A percentile compares a stretch with the other conserved stretches of the same genome.
Conservation (phyloP, 2,329 filamentous ascomycete species). For the Dichotomopilus funicola region DNA sequence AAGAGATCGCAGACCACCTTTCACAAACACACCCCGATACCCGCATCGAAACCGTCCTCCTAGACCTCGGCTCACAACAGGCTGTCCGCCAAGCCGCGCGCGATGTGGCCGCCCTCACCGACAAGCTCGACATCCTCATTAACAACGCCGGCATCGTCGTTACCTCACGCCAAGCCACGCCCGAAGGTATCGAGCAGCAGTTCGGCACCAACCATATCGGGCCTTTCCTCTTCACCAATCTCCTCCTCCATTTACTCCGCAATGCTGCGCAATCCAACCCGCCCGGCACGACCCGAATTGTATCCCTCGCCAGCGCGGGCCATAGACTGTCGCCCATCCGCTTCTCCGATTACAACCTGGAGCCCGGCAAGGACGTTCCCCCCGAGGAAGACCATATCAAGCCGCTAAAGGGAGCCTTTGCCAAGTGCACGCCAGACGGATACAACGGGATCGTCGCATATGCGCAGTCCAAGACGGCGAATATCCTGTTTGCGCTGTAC, state of each 20-base stretch:
- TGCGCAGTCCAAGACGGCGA: conserved; percentile 46
- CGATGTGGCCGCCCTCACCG: conserved; percentile 27
- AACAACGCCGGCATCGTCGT: conserved; percentile 37
- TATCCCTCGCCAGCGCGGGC: conserved; percentile 38
- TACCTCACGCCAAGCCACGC: conserved; percentile 28
- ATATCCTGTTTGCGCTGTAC: conserved; percentile 39
- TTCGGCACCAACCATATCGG: conserved; percentile 44
- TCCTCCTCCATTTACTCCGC: conserved; percentile 40
- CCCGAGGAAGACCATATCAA: conserved; percentile 28
- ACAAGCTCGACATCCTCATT: conserved; percentile 35
- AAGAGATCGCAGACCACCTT: conserved; percentile 35
- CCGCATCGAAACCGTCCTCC: conserved; percentile 29
- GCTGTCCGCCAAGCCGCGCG: conserved; percentile 33
- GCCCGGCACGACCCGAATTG: conserved; percentile 31
- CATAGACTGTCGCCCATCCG: conserved; percentile 37
- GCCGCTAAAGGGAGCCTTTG: conserved; percentile 27
- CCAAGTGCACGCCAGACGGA: conserved; percentile 28
- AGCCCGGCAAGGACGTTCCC: conserved; percentile 32
- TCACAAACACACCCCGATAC: conserved; percentile 29
- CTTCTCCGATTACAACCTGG: conserved; percentile 40
- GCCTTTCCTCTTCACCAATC: conserved; percentile 43
- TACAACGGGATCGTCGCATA: conserved; percentile 39
- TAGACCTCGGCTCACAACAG: conserved; percentile 34
- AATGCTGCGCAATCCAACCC: conserved; percentile 27
- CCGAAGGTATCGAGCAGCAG: conserved; percentile 32